Base-by-base conservation (phyloP, 768 basidiomycete genomes). In the Pluteus cervinus region DNA sequence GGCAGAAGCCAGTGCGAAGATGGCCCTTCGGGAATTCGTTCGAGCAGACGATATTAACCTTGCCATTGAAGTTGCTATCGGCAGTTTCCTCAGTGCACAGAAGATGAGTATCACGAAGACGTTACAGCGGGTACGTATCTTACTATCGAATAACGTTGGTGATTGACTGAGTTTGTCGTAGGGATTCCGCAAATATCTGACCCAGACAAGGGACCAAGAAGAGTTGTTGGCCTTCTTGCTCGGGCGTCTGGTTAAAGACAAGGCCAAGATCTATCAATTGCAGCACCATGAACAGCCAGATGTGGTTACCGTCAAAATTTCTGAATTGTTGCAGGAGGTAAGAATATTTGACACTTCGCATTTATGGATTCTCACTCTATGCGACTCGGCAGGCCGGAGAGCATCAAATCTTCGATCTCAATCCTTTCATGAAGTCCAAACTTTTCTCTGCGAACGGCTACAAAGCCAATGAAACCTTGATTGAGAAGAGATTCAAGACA, bases 71-170 rank as follows among this genome's bases (percentile, higher is more conserved):
- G 93, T 97, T 32, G 87, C 90, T 3, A 80, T 99, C 20, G 83
- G 83, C 36, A 92, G 88, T 63, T 99, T 99, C 58, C 89, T 99
- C 41, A 93, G 63, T 48, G 86, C 96, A 18, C 96, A 99, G 60
- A 99, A 99, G 71, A 83, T 92, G 75, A 90, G 87, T 41, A 94
- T 98, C 68, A 97, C 97, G 73, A 96, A 91, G 68, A 93, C 92
- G 3, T 68, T 99, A 30, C 91, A 99, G 61, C 73, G 96, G 52
- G 94, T 94, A 49, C 48, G 81, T 71, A 10, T 5, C 17, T 16
- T 36, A 15, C 33, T 29, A 34, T 25, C 12, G 36, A 9, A 24
- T 35, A 2, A 25, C 24, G 15, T 17, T 33, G 24, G 22, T 44
- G 18, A 23, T 15, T 39, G 31, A 36, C 25, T 10, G 37, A 11